A percentile compares a stretch with the other conserved stretches of the same genome.
Conservation (phyloP, 2,329 filamentous ascomycete species). For the Fusarium nanum region DNA sequence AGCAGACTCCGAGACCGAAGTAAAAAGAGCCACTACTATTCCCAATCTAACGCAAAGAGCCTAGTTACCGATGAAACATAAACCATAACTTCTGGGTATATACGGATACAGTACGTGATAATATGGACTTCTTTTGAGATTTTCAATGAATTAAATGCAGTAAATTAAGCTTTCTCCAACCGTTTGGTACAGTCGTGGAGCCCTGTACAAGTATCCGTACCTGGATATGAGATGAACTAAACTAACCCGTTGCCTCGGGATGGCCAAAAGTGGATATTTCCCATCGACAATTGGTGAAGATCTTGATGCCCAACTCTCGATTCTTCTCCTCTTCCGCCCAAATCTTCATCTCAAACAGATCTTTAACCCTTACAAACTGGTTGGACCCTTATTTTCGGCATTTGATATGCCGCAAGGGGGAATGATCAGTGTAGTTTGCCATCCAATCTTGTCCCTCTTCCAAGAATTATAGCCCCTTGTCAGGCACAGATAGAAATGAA, state of each 20-base stretch:
- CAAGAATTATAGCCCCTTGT: not conserved
- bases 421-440: not conserved
- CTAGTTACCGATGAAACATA: not conserved
- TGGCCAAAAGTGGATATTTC: constrained; percentile 1
- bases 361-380: not conserved
- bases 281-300: not conserved
- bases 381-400: constrained; percentile 8
- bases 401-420: not conserved
- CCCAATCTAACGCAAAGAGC: not conserved
- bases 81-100: not conserved
- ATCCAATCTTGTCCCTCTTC: not conserved
- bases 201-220: not conserved
- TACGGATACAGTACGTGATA: not conserved
- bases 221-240: not conserved
- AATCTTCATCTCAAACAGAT: not conserved
- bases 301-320: constrained; percentile 35
- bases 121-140: too few species aligned
- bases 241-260: constrained; percentile 23
- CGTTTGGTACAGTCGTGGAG: not conserved
- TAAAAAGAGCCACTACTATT: not conserved
- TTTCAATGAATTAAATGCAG: not conserved
- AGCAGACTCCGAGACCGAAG: constrained; percentile 9
- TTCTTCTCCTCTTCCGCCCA: not conserved
- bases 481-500: not conserved
- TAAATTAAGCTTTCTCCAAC: constrained; percentile 30